Evolutionary conservation across 2,329 filamentous ascomycete species (phyloP).

Genomic region (Torrubiella hemipterigena): DNA sequence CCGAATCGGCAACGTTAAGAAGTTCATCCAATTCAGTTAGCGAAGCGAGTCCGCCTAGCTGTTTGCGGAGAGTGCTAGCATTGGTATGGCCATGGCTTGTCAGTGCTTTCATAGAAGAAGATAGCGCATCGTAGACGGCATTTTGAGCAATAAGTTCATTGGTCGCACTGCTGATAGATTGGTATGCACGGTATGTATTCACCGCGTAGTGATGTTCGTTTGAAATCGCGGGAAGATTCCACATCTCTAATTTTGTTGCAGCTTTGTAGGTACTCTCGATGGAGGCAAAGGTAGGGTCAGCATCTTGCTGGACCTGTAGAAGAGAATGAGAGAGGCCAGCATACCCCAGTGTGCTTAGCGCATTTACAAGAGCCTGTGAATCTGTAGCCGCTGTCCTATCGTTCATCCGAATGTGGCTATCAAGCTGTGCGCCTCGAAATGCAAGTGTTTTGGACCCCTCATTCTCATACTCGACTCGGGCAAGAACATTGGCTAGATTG

Average conservation of each 20-base stretch:
- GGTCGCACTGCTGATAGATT: conserved; percentile 59
- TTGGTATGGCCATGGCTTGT: conserved; percentile 30
- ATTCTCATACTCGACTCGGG: conserved; percentile 78
- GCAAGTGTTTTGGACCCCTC: conserved; percentile 79
- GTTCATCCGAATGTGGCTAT: conserved; percentile 62
- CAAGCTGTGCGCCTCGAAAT: conserved; percentile 82
- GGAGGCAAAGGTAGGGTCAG: conserved; percentile 43
- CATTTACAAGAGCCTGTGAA: conserved; percentile 58
- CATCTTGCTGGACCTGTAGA: conserved; percentile 52
- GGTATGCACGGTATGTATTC: conserved; percentile 68
- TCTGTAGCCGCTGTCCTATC: conserved; percentile 46
- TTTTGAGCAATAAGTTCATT: conserved; percentile 39
- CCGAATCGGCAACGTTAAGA: conserved; percentile 44
- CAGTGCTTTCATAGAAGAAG: conserved; percentile 47
- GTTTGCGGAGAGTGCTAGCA: conserved; percentile 38
- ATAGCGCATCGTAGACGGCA: conserved; percentile 52
- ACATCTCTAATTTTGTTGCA: conserved; percentile 74
- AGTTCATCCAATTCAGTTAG: conserved; percentile 75
- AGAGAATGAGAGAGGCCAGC: conserved; percentile 77
- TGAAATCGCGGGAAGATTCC: conserved; percentile 72
- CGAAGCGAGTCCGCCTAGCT: conserved; percentile 54
- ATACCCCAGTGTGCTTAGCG: conserved; percentile 69
- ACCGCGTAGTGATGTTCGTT: conserved; percentile 50
- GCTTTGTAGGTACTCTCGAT: conserved; percentile 66
- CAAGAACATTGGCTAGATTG: conserved; percentile 64